Percentiles rank a stretch among this genome's conserved stretches.
These are phyloP conservation scores for Solanum medicagineum DNA, from an alignment of 257 asterid genomes.

Conservation along the genomic window DNA sequence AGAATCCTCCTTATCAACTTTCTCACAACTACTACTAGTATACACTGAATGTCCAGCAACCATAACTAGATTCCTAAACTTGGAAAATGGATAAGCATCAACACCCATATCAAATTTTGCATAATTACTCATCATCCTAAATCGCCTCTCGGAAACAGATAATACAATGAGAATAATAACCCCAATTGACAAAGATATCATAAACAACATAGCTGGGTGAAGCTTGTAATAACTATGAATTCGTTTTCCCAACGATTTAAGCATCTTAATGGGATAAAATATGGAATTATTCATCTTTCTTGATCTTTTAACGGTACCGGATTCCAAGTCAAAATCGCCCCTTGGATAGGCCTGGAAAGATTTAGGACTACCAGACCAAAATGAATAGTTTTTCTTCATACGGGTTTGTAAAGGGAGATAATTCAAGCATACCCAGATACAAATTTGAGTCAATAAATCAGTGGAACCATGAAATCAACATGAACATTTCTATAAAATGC, in stretches of 20 bases:
- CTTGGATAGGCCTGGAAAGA: conserved; percentile 76
- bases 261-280: conserved; percentile 40
- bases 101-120: conserved; percentile 27
- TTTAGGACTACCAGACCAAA: conserved; percentile 63
- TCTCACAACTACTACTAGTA: conserved; percentile 77
- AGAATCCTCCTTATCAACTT: conserved; percentile 79
- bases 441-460: not conserved
- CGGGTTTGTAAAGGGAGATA: not conserved
- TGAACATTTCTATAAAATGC: not conserved
- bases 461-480: not conserved
- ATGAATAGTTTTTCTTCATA: conserved; percentile 65
- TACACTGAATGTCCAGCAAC: conserved; percentile 99
- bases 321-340: conserved; percentile 81
- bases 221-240: conserved; percentile 51
- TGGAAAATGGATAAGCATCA: conserved; percentile 50
- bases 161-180: conserved; percentile 26
- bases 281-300: conserved; percentile 26
- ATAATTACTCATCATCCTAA: conserved; percentile 20
- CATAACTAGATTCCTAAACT: conserved; percentile 73
- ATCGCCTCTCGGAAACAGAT: conserved; percentile 28
- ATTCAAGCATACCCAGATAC: not conserved
- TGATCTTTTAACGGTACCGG: conserved; percentile 52
- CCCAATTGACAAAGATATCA: conserved; percentile 43
- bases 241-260: conserved; percentile 43
- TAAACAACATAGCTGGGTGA: conserved; percentile 49